phyloP scores from a whole-genome alignment of 345 rosid species.

The Ceriops decandra region DNA sequence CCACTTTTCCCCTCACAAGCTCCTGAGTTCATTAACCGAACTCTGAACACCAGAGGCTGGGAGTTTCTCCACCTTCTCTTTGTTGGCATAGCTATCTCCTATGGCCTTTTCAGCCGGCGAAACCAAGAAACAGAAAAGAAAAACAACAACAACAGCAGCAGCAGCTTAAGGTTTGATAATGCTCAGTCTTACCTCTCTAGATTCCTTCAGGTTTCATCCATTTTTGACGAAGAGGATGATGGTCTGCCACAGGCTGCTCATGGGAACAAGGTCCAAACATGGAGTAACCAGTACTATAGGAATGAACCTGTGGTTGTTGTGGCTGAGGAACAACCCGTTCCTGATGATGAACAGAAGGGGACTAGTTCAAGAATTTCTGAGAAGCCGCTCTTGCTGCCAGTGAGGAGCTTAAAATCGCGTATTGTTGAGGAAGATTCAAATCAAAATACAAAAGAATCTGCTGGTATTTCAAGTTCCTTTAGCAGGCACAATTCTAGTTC shows the following conservation, averaged over 20 bases:
- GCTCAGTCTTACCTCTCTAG: constrained; percentile 62
- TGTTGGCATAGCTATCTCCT: constrained; percentile 95
- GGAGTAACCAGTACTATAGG: constrained; percentile 66
- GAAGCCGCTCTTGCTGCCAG: constrained; percentile 76
- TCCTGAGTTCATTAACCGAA: constrained; percentile 78
- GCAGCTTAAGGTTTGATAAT: constrained; percentile 41
- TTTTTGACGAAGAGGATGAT: constrained; percentile 67
- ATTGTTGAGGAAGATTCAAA: constrained; percentile 33
- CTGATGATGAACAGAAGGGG: constrained; percentile 34
- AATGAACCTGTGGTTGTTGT: constrained; percentile 53
- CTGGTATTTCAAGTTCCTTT: constrained; percentile 20
- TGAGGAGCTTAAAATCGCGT: constrained; percentile 72
- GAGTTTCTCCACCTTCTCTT: constrained; percentile 90
- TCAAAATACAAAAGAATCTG: constrained; percentile 23
- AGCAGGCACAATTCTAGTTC: constrained; percentile 28
- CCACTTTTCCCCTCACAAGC: constrained; percentile 77
- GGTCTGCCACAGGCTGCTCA: constrained; percentile 34
- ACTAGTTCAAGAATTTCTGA: constrained; percentile 38
- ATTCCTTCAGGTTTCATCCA: constrained; percentile 81
- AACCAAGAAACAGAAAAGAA: constrained; percentile 50
- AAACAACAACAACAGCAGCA: not conserved
- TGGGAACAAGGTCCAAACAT: constrained; percentile 52
- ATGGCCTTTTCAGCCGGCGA: constrained; percentile 79
- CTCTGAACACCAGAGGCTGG: constrained; percentile 57
- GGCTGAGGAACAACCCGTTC: constrained; percentile 36